phyloP scores from a whole-genome alignment of 345 rosid genomes.

The Lumnitzera racemosa region DNA sequence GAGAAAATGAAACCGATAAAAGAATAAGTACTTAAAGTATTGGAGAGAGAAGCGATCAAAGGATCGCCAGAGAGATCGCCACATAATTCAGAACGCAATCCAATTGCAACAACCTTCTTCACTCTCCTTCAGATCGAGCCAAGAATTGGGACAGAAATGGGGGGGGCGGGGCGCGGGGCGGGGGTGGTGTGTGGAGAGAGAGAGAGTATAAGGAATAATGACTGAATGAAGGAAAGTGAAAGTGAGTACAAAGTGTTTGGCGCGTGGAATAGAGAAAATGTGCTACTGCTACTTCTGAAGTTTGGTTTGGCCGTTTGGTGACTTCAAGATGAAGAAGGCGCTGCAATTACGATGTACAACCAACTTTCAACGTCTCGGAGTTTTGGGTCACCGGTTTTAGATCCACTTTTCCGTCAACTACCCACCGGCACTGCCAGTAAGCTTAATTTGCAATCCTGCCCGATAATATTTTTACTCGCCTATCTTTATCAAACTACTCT shows the following conservation, averaged over 20 bases:
- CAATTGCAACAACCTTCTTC: neutral
- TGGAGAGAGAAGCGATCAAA: conserved; percentile 48
- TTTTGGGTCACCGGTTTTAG: neutral
- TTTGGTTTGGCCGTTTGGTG: conserved; percentile 4
- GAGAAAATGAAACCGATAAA: neutral
- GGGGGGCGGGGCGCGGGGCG: too few species aligned
- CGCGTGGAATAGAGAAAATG: neutral
- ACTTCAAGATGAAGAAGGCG: neutral
- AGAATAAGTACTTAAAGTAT: conserved; percentile 30
- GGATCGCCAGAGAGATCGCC: conserved; percentile 48
- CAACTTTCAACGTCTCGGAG: conserved; percentile 1
- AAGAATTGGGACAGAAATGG: neutral
- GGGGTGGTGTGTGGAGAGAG: neutral
- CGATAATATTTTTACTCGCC: too few species aligned
- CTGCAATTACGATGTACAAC: neutral
- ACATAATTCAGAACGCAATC: conserved; percentile 11
- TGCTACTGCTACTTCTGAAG: neutral
- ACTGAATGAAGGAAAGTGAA: neutral
- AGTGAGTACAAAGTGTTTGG: neutral
- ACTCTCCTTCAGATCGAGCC: neutral
- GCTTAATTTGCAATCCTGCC: too few species aligned
- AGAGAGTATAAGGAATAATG: neutral
- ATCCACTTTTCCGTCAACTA: neutral
- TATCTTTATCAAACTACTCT: too few species aligned
- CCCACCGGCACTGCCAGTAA: too few species aligned